phyloP scores from a whole-genome alignment of 2,329 filamentous ascomycete species.

The Ophiostoma novo-ulmi region DNA sequence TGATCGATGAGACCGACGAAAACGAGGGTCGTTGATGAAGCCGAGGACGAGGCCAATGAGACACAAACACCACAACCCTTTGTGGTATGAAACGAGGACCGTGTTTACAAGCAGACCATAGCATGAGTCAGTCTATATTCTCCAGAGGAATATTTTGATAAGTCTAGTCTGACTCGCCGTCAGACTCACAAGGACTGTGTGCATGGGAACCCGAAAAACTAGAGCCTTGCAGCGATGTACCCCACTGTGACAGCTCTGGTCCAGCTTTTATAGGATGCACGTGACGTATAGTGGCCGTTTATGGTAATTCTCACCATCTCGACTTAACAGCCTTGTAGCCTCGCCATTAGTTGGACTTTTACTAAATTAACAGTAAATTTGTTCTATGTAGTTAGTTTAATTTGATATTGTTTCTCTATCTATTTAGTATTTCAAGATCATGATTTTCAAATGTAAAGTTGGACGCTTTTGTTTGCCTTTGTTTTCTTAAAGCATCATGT shows the following conservation, averaged over 20 bases:
- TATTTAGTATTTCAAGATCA: no score
- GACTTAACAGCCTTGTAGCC: constrained; percentile 14
- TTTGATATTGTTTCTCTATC: neutral
- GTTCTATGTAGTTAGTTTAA: neutral
- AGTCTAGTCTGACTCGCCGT: neutral
- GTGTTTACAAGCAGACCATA: constrained; percentile 12
- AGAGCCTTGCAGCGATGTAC: constrained; percentile 18
- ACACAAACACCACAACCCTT: neutral
- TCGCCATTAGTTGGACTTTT: neutral
- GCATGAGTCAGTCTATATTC: constrained; percentile 21
- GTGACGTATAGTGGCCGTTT: constrained; percentile 13
- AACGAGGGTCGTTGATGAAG: neutral
- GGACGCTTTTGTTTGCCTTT: no score
- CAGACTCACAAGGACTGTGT: neutral
- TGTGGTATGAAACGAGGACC: neutral
- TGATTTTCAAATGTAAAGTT: no score
- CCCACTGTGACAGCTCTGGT: constrained; percentile 10
- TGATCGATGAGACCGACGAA: neutral
- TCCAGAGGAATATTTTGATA: neutral
- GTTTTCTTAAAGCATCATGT: no score
- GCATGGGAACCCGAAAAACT: neutral
- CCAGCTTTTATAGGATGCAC: constrained; percentile 2
- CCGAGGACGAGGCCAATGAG: neutral
- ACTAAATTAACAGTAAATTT: neutral
- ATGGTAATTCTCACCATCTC: neutral